Conservation (phyloP, 768 basidiomycete species). For the Suillus tomentosus region DNA sequence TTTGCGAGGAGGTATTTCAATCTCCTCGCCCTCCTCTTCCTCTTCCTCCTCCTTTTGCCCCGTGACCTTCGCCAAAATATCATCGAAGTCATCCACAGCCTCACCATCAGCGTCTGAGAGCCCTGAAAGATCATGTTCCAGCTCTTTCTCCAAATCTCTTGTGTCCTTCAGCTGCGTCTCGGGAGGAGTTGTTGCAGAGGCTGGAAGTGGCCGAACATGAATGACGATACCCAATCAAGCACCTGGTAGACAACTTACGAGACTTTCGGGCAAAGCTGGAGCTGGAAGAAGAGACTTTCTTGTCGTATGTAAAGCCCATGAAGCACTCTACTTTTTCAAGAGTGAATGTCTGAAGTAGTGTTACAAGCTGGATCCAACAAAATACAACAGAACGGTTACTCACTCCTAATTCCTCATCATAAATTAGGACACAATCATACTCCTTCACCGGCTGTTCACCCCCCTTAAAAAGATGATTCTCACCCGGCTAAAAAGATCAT, state of each 20-base stretch:
- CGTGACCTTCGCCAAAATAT: slow-evolving; percentile 36
- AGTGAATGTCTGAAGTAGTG: slow-evolving; percentile 56
- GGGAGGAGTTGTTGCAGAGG: slow-evolving; percentile 21
- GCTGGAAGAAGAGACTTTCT: slow-evolving; percentile 38
- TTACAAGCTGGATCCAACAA: slow-evolving; percentile 17
- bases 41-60: slow-evolving; percentile 36
- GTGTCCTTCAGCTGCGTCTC: slow-evolving; percentile 33
- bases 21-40: slow-evolving; percentile 34
- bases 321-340: slow-evolving; percentile 76
- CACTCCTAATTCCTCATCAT: slow-evolving; percentile 74
- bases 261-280: slow-evolving; percentile 22
- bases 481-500: slow-evolving; percentile 42
- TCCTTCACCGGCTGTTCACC: slow-evolving; percentile 62
- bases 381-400: slow-evolving; percentile 25
- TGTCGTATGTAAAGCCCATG: slow-evolving; percentile 55
- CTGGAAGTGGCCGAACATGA: slow-evolving; percentile 16
- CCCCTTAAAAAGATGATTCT: slow-evolving; percentile 59
- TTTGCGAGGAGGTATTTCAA: slow-evolving; percentile 23
- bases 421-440: slow-evolving; percentile 77
- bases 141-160: slow-evolving; percentile 30
- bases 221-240: neutral
- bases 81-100: slow-evolving; percentile 47
- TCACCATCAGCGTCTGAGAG: slow-evolving; percentile 42
- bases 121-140: slow-evolving; percentile 28
- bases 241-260: slow-evolving; percentile 21